A percentile compares a stretch with the other conserved stretches of the same genome.
phyloP scores from a whole-genome alignment of 768 basidiomycete species.

The Cystofilobasidium capitatum region DNA sequence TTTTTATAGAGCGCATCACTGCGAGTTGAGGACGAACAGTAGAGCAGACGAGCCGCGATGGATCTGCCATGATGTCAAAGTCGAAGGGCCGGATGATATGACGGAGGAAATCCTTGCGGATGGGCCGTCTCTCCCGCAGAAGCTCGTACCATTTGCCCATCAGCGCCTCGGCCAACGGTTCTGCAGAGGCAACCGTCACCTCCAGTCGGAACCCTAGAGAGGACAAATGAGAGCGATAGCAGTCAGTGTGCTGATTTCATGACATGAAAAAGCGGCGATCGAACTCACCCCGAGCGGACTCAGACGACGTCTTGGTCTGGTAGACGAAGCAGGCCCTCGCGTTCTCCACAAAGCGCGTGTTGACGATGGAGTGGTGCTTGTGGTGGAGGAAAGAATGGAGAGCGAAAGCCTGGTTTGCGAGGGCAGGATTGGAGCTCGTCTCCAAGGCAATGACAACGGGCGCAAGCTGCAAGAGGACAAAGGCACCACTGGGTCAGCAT shows the following conservation, averaged over 20 bases:
- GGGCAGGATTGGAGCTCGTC: conserved; percentile 54
- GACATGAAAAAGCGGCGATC: background rate
- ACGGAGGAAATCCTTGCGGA: conserved; percentile 78
- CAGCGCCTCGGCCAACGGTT: conserved; percentile 59
- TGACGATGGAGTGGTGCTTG: conserved; percentile 83
- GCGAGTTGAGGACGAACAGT: background rate
- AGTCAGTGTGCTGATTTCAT: background rate
- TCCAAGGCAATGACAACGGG: conserved; percentile 89
- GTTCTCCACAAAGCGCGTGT: conserved; percentile 70
- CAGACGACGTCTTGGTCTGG: conserved; percentile 52
- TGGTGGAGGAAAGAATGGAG: conserved; percentile 72
- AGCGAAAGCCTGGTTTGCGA: conserved; percentile 66
- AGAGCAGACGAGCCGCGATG: conserved; percentile 36
- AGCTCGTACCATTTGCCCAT: conserved; percentile 84
- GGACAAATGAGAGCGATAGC: background rate
- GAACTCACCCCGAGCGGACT: conserved; percentile 49
- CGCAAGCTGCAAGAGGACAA: conserved; percentile 54
- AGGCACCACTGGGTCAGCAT: conserved; percentile 4
- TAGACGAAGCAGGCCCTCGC: conserved; percentile 75
- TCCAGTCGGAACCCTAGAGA: conserved; percentile 8
- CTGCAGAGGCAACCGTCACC: conserved; percentile 32
- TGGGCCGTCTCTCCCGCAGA: conserved; percentile 77
- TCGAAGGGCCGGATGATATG: conserved; percentile 74
- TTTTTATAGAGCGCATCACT: background rate
- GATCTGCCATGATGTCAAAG: conserved; percentile 43